Conservation (phyloP, 2,329 filamentous ascomycete species). For the Botrytis cinerea region DNA sequence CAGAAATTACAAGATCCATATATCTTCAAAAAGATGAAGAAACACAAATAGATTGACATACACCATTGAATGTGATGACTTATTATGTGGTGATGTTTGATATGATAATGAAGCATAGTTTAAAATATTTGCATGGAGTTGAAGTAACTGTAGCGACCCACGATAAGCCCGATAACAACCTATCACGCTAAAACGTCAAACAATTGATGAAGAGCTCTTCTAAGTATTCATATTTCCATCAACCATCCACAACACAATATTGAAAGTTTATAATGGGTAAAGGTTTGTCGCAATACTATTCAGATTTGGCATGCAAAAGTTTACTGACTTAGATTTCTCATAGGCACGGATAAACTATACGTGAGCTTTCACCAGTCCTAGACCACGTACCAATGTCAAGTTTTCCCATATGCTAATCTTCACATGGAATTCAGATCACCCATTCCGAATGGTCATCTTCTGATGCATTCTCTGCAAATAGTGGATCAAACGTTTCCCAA, state of each 20-base stretch:
- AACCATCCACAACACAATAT: slow-evolving; percentile 6
- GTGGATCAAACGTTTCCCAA: slow-evolving; percentile 66
- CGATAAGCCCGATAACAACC: slow-evolving; percentile 18
- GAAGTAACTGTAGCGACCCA: neutral
- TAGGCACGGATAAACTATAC: slow-evolving; percentile 56
- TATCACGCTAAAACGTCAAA: slow-evolving; percentile 12
- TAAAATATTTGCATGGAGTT: neutral
- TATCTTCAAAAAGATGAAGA: neutral
- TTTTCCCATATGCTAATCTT: slow-evolving; percentile 6
- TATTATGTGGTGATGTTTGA: neutral
- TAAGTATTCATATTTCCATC: neutral
- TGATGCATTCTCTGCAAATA: slow-evolving; percentile 83
- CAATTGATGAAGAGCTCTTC: slow-evolving; percentile 9
- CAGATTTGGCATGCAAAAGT: neutral
- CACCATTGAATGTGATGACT: neutral
- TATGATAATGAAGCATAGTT: neutral
- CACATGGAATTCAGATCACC: slow-evolving; percentile 65
- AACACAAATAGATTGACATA: neutral
- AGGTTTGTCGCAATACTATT: slow-evolving; percentile 31
- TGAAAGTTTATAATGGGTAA: slow-evolving; percentile 36
- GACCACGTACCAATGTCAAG: slow-evolving; percentile 11
- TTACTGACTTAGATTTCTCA: slow-evolving; percentile 14
- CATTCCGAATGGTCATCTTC: slow-evolving; percentile 96
- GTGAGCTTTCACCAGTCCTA: slow-evolving; percentile 28
- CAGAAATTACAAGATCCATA: neutral